Evolutionary conservation across 495 filamentous ascomycete genomes (phyloP).

Genomic region (Penicillium longicatenatum): DNA sequence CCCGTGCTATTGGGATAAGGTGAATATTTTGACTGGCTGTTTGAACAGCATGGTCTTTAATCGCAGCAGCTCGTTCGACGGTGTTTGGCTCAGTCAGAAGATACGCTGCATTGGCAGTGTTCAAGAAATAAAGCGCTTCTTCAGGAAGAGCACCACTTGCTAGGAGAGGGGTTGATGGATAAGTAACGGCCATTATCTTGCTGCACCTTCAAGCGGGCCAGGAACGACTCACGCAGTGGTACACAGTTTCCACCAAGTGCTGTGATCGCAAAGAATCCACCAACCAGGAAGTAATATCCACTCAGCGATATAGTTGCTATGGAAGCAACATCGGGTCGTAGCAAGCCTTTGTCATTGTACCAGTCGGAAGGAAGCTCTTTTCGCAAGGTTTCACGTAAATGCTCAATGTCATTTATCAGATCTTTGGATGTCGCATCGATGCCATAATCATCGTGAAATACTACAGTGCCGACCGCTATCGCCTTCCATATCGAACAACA

Average conservation of each 20-base stretch:
- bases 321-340: background rate
- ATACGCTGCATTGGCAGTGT: conserved; percentile 3
- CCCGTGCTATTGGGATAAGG: background rate
- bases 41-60: conserved; percentile 8
- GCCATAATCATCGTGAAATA: conserved; percentile 14
- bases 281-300: conserved; percentile 13
- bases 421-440: conserved; percentile 9
- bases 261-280: conserved; percentile 13
- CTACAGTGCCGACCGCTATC: conserved; percentile 6
- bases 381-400: conserved; percentile 10
- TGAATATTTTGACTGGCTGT: too few species aligned
- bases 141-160: conserved; percentile 5
- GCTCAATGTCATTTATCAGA: conserved; percentile 8
- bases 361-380: conserved; percentile 8
- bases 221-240: conserved; percentile 11
- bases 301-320: conserved; percentile 6
- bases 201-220: too few species aligned
- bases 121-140: conserved; percentile 2
- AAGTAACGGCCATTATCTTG: too few species aligned
- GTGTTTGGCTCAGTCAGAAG: conserved; percentile 7
- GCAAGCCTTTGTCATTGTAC: conserved; percentile 7
- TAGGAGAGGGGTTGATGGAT: too few species aligned
- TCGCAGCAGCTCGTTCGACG: conserved; percentile 4
- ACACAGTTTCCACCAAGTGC: conserved; percentile 12
- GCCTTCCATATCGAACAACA: conserved; percentile 2